Percentiles rank a stretch among this genome's conserved stretches.
Conservation (phyloP, 768 basidiomycete species). For the Plicaturopsis crispa region DNA sequence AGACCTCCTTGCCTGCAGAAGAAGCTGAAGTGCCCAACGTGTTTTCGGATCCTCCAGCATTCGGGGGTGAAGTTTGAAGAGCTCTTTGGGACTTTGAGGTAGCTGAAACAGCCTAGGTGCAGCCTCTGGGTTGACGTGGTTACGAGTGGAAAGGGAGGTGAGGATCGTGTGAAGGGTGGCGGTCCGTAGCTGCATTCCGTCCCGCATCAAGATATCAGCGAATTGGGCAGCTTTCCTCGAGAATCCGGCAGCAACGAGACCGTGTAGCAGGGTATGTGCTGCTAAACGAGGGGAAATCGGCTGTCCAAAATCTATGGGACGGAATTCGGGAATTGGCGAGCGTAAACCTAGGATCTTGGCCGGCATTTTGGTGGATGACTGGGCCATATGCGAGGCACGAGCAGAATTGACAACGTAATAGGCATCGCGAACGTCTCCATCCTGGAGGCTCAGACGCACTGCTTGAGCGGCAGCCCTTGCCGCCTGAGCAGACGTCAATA, state of each 20-base stretch:
- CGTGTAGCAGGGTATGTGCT: slow-evolving; percentile 59
- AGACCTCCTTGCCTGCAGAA: slow-evolving; percentile 44
- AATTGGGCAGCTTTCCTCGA: slow-evolving; percentile 39
- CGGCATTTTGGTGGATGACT: slow-evolving; percentile 3
- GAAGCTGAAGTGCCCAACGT: slow-evolving; percentile 44
- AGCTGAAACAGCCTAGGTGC: slow-evolving; percentile 9
- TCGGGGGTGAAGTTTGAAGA: slow-evolving; percentile 9
- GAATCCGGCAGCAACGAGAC: slow-evolving; percentile 46
- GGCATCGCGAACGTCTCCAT: slow-evolving; percentile 41
- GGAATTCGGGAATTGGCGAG: slow-evolving; percentile 11
- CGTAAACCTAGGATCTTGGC: too few species aligned
- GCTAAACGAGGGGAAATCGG: slow-evolving; percentile 51
- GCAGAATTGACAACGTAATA: slow-evolving; percentile 53
- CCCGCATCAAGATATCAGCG: slow-evolving; percentile 43
- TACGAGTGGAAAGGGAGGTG: slow-evolving; percentile 11
- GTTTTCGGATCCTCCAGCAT: slow-evolving; percentile 32
- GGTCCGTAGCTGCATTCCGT: slow-evolving; percentile 41
- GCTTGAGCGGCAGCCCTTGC: slow-evolving; percentile 38
- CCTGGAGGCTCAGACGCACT: slow-evolving; percentile 36
- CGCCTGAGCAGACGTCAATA: slow-evolving; percentile 18
- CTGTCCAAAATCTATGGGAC: slow-evolving; percentile 36
- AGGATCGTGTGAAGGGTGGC: slow-evolving; percentile 44
- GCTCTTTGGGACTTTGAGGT: slow-evolving; percentile 10
- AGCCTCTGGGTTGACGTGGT: slow-evolving; percentile 10
- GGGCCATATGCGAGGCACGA: slow-evolving; percentile 25